A percentile compares a stretch with the other conserved stretches of the same genome.
Evolutionary conservation across 345 rosid genomes (phyloP).

Genomic region (Streptanthus diversifolius): DNA sequence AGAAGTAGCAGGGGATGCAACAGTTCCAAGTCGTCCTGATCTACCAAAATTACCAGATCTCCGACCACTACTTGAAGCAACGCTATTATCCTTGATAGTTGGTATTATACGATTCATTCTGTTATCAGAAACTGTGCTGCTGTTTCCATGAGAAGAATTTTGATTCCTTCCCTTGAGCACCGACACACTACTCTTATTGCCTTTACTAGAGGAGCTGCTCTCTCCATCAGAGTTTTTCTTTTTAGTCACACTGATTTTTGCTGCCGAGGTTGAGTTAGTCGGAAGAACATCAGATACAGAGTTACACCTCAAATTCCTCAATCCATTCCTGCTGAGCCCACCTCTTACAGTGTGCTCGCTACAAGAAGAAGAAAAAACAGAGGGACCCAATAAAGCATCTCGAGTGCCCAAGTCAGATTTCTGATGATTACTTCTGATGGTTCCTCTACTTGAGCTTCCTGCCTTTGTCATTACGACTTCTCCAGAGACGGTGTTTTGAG

Average conservation of each 20-base stretch:
- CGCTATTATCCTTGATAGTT: slow-evolving; percentile 41
- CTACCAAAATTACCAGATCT: slow-evolving; percentile 44
- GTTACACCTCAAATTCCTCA: slow-evolving; percentile 57
- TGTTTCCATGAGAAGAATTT: slow-evolving; percentile 41
- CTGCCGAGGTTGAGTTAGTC: slow-evolving; percentile 38
- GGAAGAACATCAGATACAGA: slow-evolving; percentile 48
- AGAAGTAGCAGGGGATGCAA: slow-evolving; percentile 30
- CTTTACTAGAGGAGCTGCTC: slow-evolving; percentile 60
- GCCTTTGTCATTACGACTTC: slow-evolving; percentile 32
- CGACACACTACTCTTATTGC: slow-evolving; percentile 46
- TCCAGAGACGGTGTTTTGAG: slow-evolving; percentile 19
- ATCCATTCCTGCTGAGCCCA: slow-evolving; percentile 41
- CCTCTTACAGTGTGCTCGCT: slow-evolving; percentile 39
- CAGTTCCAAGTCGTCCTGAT: slow-evolving; percentile 37
- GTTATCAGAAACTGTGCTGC: slow-evolving; percentile 57
- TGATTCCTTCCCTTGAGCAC: slow-evolving; percentile 39
- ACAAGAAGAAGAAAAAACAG: slow-evolving; percentile 43
- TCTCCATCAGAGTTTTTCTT: slow-evolving; percentile 57
- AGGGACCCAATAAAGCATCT: slow-evolving; percentile 12
- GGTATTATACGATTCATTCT: slow-evolving; percentile 49
- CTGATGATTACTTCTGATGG: slow-evolving; percentile 37
- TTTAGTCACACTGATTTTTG: slow-evolving; percentile 42
- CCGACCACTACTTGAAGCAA: slow-evolving; percentile 53
- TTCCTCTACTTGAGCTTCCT: slow-evolving; percentile 53
- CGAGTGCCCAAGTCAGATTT: slow-evolving; percentile 38